Evolutionary conservation across 2,329 filamentous ascomycete genomes (phyloP).

Genomic region (Fusarium graminum): DNA sequence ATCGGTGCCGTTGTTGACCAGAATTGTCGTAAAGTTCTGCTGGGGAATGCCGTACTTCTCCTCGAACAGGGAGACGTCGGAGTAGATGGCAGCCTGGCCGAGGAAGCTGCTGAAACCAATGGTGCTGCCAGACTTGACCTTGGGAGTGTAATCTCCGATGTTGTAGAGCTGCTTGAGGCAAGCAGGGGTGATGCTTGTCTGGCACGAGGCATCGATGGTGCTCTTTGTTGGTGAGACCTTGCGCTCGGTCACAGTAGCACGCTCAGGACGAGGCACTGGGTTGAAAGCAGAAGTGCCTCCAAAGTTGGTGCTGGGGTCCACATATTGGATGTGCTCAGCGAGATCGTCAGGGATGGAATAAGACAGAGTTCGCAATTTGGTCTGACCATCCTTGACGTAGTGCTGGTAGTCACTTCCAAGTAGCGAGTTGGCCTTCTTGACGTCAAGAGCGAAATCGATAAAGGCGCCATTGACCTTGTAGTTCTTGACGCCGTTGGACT

Average conservation of each 20-base stretch:
- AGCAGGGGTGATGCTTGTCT: conserved; percentile 33
- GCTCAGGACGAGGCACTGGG: conserved; percentile 22
- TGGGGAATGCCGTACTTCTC: conserved; percentile 29
- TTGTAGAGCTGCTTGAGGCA: conserved; percentile 40
- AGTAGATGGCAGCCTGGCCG: conserved; percentile 29
- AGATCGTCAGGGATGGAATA: conserved; percentile 31
- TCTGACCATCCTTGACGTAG: conserved; percentile 29
- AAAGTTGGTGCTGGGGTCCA: conserved; percentile 37
- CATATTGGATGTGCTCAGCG: conserved; percentile 21
- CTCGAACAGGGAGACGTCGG: conserved; percentile 28
- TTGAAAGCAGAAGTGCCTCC: conserved; percentile 30
- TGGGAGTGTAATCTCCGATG: conserved; percentile 25
- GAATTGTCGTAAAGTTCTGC: conserved; percentile 30
- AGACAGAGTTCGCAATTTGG: conserved; percentile 31
- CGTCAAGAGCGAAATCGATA: conserved; percentile 33
- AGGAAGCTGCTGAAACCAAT: conserved; percentile 37
- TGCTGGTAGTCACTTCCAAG: conserved; percentile 29
- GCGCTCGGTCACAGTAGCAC: conserved; percentile 10
- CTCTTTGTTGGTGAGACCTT: conserved; percentile 21
- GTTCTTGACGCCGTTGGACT: conserved; percentile 31
- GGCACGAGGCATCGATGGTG: conserved; percentile 31
- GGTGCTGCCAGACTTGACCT: conserved; percentile 27
- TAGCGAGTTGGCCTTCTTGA: conserved; percentile 16
- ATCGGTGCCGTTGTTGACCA: conserved; percentile 32
- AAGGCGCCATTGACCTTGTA: conserved; percentile 33